Percentiles rank a stretch among this genome's conserved stretches.
These are phyloP conservation scores for Zasmidium cellare DNA, from an alignment of 2,329 filamentous ascomycete genomes.

Conservation along the genomic window DNA sequence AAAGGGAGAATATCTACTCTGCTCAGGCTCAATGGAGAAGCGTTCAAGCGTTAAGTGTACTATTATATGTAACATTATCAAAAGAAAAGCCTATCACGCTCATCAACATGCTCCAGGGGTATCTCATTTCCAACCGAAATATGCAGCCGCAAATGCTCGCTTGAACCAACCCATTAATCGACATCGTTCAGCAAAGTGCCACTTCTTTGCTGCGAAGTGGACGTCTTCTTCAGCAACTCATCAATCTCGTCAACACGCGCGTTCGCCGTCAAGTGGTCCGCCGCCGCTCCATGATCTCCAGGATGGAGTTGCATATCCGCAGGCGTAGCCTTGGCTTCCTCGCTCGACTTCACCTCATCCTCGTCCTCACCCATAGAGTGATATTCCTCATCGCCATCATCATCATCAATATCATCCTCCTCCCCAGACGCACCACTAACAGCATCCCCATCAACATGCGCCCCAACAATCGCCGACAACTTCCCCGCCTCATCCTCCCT, in stretches of 20 bases:
- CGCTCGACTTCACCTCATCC: neutral
- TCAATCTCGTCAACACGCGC: slow-evolving; percentile 17
- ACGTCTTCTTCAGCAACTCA: slow-evolving; percentile 19
- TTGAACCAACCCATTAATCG: neutral
- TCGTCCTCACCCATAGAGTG: neutral
- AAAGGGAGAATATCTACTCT: neutral
- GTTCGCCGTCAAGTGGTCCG: neutral
- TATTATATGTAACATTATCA: neutral
- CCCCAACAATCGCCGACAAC: neutral
- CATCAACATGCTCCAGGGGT: neutral
- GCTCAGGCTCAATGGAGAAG: neutral
- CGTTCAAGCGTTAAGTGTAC: neutral
- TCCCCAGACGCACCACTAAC: neutral
- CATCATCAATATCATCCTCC: neutral
- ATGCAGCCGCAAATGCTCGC: neutral
- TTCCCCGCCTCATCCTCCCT: slow-evolving; percentile 25
- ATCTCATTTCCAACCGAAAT: neutral
- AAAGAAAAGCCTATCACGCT: neutral
- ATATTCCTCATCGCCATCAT: neutral
- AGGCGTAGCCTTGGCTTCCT: slow-evolving; percentile 1
- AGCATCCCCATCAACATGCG: neutral
- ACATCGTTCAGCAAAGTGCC: slow-evolving; percentile 1
- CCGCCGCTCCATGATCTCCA: slow-evolving; percentile 20
- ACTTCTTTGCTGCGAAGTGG: slow-evolving; percentile 15
- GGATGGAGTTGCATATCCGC: slow-evolving; percentile 19